Evolutionary conservation across 208 protist species (phyloP), one percentile per base, ranked within the genome.

Genomic region (Crithidia sp.): DNA sequence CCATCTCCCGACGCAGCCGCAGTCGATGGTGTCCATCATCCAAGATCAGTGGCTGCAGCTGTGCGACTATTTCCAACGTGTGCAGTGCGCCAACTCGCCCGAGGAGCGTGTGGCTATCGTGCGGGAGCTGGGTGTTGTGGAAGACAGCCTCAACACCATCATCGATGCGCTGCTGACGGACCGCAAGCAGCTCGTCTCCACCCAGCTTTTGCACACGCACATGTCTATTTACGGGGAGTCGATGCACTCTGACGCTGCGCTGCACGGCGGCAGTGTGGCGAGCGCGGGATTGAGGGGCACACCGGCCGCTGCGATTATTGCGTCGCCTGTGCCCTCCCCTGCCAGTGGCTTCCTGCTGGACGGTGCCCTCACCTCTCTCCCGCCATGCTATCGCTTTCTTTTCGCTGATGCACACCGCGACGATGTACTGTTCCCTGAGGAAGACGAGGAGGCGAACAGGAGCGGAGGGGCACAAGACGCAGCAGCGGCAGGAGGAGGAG

Each of bases 331-430:
- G 4, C 65, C 54, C 36, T 66, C 71, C 12, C 50, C 68, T 49
- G 57, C 47, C 3, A 54, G 45, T 36, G 62, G 54, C 5, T 71
- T 47, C 43, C 16, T 67, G 17, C 44, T 74, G 36, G 61, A 79
- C 47, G 74, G 63, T 14, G 64, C 64, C 52, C 53, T 69, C 39
- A 39, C 52, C 13, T 69, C 40, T 52, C 78, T 89, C 44, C 84
- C 87, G n/a, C 87, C 84, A 17, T 92, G 84, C 73, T 88, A 89
- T 52, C 75, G 67, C 53, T 92, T 82, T 59, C 71, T 89, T 4
- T 88, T 84, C 52, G 70, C 71, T 4, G 72, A 79, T 53, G 40
- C 54, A 16, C 61, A 70, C 50, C 56, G 45, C 54, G 67, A 62
- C 9, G 14, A 17, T n/a, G 13, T 41, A 16, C 28, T 47, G 41